These are phyloP conservation scores for Neurospora sp. DNA, from an alignment of 495 filamentous ascomycete genomes.

Conservation along the genomic window DNA sequence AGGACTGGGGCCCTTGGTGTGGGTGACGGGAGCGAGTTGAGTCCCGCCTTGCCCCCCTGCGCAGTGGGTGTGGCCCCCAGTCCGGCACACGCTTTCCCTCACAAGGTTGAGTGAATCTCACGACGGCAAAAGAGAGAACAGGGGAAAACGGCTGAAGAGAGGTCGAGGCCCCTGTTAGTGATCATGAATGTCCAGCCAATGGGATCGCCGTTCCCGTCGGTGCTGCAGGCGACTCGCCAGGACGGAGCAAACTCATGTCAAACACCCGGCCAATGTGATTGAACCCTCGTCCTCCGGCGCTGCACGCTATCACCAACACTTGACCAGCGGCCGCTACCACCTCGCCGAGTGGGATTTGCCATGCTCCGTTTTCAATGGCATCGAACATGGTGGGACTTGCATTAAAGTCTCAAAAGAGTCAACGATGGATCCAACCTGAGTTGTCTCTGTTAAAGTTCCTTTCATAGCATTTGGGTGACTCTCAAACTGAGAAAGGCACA, in stretches of 20 bases:
- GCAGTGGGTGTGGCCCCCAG: not conserved
- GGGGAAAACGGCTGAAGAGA: slow-evolving; percentile 8
- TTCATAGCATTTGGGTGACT: not conserved
- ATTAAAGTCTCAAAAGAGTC: not conserved
- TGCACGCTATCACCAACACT: slow-evolving; percentile 6
- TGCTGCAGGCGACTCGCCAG: slow-evolving; percentile 20
- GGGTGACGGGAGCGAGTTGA: not conserved
- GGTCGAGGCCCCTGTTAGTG: slow-evolving; percentile 20
- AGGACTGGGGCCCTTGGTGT: not conserved
- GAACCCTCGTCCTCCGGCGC: not conserved
- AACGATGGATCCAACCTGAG: not conserved
- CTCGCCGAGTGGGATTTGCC: not conserved
- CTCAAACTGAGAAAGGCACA: not conserved
- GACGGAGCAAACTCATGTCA: slow-evolving; percentile 15
- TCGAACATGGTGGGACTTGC: not conserved
- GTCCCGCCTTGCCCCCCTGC: not conserved
- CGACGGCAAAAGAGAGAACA: slow-evolving; percentile 14
- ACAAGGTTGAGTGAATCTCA: slow-evolving; percentile 4
- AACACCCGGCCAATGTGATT: slow-evolving; percentile 13
- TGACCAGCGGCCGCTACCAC: not conserved
- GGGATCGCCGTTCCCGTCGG: slow-evolving; percentile 12
- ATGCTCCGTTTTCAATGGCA: not conserved
- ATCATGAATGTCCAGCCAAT: slow-evolving; percentile 15
- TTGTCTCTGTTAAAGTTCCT: not conserved
- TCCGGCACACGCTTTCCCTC: slow-evolving; percentile 3